Evolutionary conservation across 1,284 basidiomycete genomes (phyloP), one percentile per base, ranked within the genome.

Genomic region (Anthracocystis panici-leucophaei): DNA sequence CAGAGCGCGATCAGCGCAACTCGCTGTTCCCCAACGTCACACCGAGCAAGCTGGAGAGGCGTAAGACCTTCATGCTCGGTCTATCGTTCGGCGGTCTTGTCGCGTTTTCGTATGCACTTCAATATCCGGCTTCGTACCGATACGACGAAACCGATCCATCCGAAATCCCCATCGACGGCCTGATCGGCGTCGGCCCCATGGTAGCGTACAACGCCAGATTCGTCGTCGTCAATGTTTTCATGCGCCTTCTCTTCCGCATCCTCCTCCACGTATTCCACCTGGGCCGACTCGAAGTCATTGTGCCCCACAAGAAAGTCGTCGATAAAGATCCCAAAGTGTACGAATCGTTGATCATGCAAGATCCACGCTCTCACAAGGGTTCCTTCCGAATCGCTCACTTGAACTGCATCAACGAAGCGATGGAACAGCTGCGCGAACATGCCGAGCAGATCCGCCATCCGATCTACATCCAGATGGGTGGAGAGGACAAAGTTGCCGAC

Each of bases 271-370:
- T 77, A 7, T 57, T 81, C 38, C 31, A 44, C 12, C 38, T 76
- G 9, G 59, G 52, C 1, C 62, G 82, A 27, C 48, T 84, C 23
- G 82, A 84, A 52, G 61, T 80, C 5, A 74, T 79, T 14, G 80
- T 84, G 9, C 82, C 82, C 18, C 82, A 84, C 70, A 83, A 82
- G 58, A 79, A 77, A 58, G 73, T 62, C 20, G 74, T 84, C 21
- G 82, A 84, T 57, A 80, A 79, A 55, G 82, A 84, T 53, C 81
- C 81, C 9, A 83, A 83, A 51, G 82, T 84, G 25, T 84, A 84
- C 70, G 77, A 81, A 52, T 68, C 74, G 16, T 65, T 84, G 5
- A 70, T 84, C 46, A 80, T 78, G 57, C 75, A 80, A 53, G 82
- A 83, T 74, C 76, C 70, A 18, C 68, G 82, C 5, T 75, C 75